Evolutionary conservation across 139 green algal species (phyloP).

Genomic region (Desmodesmus armatus): DNA sequence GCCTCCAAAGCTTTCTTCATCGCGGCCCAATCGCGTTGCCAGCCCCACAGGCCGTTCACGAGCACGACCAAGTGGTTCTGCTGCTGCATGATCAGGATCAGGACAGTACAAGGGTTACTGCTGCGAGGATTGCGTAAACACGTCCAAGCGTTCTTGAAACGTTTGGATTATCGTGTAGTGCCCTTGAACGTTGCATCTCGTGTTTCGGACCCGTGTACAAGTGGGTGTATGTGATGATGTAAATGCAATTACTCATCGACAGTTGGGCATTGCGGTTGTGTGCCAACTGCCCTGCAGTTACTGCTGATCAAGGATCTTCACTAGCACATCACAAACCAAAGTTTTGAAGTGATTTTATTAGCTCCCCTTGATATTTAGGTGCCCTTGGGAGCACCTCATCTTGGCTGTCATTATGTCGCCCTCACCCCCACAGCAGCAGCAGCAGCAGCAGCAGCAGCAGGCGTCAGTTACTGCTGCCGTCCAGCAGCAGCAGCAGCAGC

Average conservation of each 20-base stretch:
- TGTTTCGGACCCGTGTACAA: neutral
- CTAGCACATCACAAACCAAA: neutral
- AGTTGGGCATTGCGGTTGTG: too few relatives aligned
- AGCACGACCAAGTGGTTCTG: constrained; percentile 3
- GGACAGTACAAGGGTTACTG: neutral
- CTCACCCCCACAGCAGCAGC: neutral
- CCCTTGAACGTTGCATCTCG: neutral
- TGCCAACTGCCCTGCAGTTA: neutral
- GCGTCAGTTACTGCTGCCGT: neutral
- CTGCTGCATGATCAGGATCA: neutral
- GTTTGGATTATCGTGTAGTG: neutral
- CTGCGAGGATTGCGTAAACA: neutral
- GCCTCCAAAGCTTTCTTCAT: constrained; percentile 10
- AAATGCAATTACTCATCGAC: neutral
- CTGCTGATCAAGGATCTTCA: neutral
- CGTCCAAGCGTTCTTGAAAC: neutral
- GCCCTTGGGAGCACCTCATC: too few relatives aligned
- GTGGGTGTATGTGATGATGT: neutral
- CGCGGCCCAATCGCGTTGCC: neutral
- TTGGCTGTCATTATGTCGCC: too few relatives aligned
- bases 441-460: neutral
- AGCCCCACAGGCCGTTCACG: constrained; percentile 28
- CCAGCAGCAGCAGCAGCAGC: neutral
- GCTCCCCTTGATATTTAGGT: too few relatives aligned
- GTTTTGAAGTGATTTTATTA: neutral